phyloP scores from a whole-genome alignment of 805 yeast genomes.

The Kodamaea neixiangensis region DNA sequence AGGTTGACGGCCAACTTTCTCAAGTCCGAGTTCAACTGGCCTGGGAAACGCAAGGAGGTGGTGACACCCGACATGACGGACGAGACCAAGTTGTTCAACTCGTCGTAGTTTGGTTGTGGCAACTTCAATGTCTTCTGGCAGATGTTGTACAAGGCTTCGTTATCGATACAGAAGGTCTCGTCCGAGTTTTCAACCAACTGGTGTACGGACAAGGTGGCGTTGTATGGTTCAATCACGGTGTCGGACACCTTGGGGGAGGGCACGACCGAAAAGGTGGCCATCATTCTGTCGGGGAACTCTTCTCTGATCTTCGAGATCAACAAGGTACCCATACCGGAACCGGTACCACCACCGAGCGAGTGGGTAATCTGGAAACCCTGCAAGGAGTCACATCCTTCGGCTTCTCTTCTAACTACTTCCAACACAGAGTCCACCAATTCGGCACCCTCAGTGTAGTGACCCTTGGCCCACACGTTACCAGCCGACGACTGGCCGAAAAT shows the following conservation, averaged over 20 bases:
- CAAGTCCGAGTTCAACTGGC: conserved; percentile 89
- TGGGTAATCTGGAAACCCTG: conserved; percentile 89
- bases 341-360: conserved; percentile 79
- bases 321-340: conserved; percentile 94
- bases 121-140: conserved; percentile 84
- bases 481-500: conserved; percentile 91
- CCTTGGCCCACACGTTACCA: conserved; percentile 97
- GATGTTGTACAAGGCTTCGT: conserved; percentile 89
- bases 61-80: conserved; percentile 96
- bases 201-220: conserved; percentile 87
- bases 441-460: conserved; percentile 96
- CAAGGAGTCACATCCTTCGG: conserved; percentile 87
- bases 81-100: conserved; percentile 80
- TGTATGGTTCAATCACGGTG: conserved; percentile 94
- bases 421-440: conserved; percentile 87
- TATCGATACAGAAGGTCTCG: conserved; percentile 94
- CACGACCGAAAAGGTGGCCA: conserved; percentile 91
- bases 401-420: conserved; percentile 91
- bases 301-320: conserved; percentile 83
- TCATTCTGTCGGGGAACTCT: conserved; percentile 93
- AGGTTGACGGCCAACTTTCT: conserved; percentile 92
- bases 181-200: conserved; percentile 89
- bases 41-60: conserved; percentile 91
- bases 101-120: conserved; percentile 74
- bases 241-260: conserved; percentile 92